A percentile compares a stretch with the other conserved stretches of the same genome.
Evolutionary conservation across 768 basidiomycete species (phyloP).

Genomic region (Postia placenta): DNA sequence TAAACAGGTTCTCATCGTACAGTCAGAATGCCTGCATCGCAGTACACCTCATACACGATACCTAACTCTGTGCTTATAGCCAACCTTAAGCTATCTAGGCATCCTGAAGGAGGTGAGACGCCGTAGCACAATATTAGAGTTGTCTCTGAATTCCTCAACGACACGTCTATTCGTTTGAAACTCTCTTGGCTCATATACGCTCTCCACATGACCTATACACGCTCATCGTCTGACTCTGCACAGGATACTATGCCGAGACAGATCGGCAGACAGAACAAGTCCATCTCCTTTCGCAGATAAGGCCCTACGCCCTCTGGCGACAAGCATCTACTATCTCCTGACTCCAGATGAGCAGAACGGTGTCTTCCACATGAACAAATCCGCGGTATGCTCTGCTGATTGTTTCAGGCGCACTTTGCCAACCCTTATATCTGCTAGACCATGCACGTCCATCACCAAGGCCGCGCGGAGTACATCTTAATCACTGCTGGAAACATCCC

Average conservation of each 20-base stretch:
- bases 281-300: conserved; percentile 31
- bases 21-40: background rate
- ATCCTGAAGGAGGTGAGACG: conserved; percentile 25
- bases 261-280: conserved; percentile 23
- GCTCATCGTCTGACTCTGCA: background rate
- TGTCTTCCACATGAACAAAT: conserved; percentile 43
- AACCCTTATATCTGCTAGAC: conserved; percentile 29
- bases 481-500: conserved; percentile 30
- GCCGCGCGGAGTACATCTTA: conserved; percentile 45
- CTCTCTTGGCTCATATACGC: too few relatives aligned
- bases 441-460: conserved; percentile 45
- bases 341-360: conserved; percentile 34
- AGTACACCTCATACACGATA: conserved; percentile 19
- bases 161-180: too few relatives aligned
- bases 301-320: conserved; percentile 30
- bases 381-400: conserved; percentile 27
- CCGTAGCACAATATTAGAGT: background rate
- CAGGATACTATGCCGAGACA: conserved; percentile 33
- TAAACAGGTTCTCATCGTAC: background rate
- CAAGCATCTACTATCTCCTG: conserved; percentile 45
- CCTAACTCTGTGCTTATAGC: conserved; percentile 22
- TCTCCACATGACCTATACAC: background rate
- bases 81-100: conserved; percentile 21
- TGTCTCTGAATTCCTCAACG: background rate
- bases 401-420: background rate